Conservation (phyloP, 1,284 basidiomycete species). For the Gomphus sp. region DNA sequence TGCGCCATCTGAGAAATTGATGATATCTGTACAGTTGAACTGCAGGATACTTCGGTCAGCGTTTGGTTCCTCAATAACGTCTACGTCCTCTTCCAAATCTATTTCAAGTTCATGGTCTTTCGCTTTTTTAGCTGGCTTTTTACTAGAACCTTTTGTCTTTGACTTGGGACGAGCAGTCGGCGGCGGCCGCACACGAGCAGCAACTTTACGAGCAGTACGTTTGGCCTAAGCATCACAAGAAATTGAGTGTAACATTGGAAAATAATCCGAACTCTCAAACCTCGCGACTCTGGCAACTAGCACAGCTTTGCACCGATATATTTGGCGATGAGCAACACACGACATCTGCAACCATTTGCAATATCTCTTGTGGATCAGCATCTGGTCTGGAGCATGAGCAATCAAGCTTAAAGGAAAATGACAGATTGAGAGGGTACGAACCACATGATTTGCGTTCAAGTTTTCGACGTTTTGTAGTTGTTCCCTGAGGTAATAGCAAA, state of each 20-base stretch:
- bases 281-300: slow-evolving; percentile 78
- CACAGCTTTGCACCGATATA: slow-evolving; percentile 71
- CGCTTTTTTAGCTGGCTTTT: neutral
- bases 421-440: slow-evolving; percentile 11
- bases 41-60: slow-evolving; percentile 70
- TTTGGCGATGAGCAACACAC: slow-evolving; percentile 74
- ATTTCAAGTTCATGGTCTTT: slow-evolving; percentile 18
- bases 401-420: slow-evolving; percentile 9
- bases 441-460: slow-evolving; percentile 41
- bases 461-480: slow-evolving; percentile 67
- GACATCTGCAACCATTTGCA: slow-evolving; percentile 59
- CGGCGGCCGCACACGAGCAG: slow-evolving; percentile 66
- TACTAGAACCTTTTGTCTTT: neutral
- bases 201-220: slow-evolving; percentile 79
- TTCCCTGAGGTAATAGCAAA: slow-evolving; percentile 67
- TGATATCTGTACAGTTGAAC: slow-evolving; percentile 91
- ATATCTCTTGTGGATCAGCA: slow-evolving; percentile 59
- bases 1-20: slow-evolving; percentile 86
- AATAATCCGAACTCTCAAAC: slow-evolving; percentile 26
- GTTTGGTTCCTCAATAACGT: slow-evolving; percentile 25
- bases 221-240: slow-evolving; percentile 47
- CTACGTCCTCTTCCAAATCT: slow-evolving; percentile 12
- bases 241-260: slow-evolving; percentile 10
- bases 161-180: neutral
- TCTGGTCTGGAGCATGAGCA: slow-evolving; percentile 32